These are phyloP conservation scores for Eucalyptus leucophloia DNA, from an alignment of 345 rosid species.

Conservation along the genomic window DNA sequence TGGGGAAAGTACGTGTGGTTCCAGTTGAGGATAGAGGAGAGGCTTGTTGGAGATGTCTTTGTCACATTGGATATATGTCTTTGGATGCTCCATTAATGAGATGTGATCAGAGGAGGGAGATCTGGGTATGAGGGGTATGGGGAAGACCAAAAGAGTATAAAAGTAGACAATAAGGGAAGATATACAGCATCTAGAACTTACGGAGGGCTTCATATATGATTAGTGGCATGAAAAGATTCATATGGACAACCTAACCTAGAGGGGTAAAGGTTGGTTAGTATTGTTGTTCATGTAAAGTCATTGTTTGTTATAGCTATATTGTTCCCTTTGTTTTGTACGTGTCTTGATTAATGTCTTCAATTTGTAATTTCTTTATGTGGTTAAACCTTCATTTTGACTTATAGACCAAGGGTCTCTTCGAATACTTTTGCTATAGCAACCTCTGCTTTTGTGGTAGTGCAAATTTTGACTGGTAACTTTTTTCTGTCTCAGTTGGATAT, in stretches of 20 bases:
- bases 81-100: background rate
- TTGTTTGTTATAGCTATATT: background rate
- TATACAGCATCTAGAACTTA: background rate
- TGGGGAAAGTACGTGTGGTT: background rate
- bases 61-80: background rate
- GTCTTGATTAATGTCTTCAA: background rate
- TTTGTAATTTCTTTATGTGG: background rate
- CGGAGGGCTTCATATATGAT: background rate
- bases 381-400: background rate
- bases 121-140: background rate
- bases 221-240: background rate
- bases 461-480: background rate
- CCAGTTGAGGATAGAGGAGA: background rate
- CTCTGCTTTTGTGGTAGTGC: background rate
- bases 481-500: constrained; percentile 57
- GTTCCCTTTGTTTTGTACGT: background rate
- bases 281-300: background rate
- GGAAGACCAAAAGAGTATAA: background rate
- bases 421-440: background rate
- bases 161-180: background rate
- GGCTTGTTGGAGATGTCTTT: background rate
- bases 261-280: background rate
- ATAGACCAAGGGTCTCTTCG: background rate
- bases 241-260: background rate
- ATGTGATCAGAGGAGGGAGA: background rate